Base-by-base conservation (phyloP, 805 yeast species). In the Pichia cephalocereana region DNA sequence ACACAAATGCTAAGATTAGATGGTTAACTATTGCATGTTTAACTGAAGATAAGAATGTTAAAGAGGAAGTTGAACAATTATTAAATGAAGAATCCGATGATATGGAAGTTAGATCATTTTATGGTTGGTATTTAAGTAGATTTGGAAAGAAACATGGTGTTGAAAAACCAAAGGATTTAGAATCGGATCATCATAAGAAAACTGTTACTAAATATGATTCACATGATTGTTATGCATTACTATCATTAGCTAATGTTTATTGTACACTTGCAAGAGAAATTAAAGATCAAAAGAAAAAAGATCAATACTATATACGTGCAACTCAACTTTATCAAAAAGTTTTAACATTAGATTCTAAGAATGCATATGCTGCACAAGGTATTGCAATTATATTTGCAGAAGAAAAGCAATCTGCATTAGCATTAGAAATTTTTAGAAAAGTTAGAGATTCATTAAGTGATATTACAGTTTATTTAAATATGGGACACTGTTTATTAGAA, bases 361-460 rank as follows among this genome's bases (percentile, higher is more conserved):
- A 91, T 62, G 91, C 90, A 1, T 93, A 83, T 69, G 99, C 99
- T 6, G 98, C 99, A 1, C 99, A 93, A 66, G 99, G 99, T 47
- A 74, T 93, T 52, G 98, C 97, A 1, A 88, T 93, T 48, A 80
- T 89, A 6, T 85, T 88, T 64, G 95, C 95, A 11, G 97, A 91
- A 59, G 83, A 82, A 58, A 82, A 82, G 55, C 82, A 86, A 56
- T 68, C 79, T 34, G 80, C 79, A 27, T 73, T 82, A 52, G 96
- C 98, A 0, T 72, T 90, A 58, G 95, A 87, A 55, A 82, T 90
- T 41, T 81, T 93, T 59, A 77, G 95, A 64, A 88, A 90, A 57
- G 80, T 90, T 47, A 78, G 96, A 60, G 99, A 93, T 58, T 83
- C 97, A 6, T 71, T 90, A 54, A 83, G 85, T 60, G 96, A 87